Conservation (phyloP, 768 basidiomycete species). For the Serendipita sp. region DNA sequence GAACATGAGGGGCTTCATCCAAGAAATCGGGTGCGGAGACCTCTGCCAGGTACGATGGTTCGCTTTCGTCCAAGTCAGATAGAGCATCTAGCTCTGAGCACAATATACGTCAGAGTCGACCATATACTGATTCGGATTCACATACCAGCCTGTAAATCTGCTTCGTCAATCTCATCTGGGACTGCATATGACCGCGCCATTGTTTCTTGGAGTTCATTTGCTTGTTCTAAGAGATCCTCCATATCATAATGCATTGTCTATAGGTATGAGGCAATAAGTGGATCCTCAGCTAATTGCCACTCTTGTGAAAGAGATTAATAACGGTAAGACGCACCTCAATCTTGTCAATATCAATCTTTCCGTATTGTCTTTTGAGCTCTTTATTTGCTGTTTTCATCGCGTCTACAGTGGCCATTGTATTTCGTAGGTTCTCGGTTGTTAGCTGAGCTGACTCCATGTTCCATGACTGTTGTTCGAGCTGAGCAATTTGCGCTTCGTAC, state of each 20-base stretch:
- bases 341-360: slow-evolving; percentile 94
- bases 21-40: slow-evolving; percentile 87
- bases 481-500: slow-evolving; percentile 80
- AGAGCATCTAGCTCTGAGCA: slow-evolving; percentile 87
- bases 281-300: too few relatives aligned
- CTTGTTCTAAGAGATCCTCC: slow-evolving; percentile 93
- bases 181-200: slow-evolving; percentile 88
- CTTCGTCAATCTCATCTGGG: slow-evolving; percentile 95
- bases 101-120: not conserved
- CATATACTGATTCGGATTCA: slow-evolving; percentile 15
- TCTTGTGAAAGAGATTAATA: not conserved
- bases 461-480: slow-evolving; percentile 88
- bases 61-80: slow-evolving; percentile 82
- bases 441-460: slow-evolving; percentile 97
- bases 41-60: slow-evolving; percentile 76
- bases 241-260: slow-evolving; percentile 95
- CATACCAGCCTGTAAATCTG: slow-evolving; percentile 86
- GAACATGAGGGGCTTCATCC: slow-evolving; percentile 52
- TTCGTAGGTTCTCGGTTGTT: slow-evolving; percentile 93
- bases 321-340: slow-evolving; percentile 57
- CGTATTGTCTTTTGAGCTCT: slow-evolving; percentile 92
- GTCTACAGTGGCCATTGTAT: slow-evolving; percentile 97
- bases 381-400: slow-evolving; percentile 95
- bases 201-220: slow-evolving; percentile 94
- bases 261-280: not conserved